These are phyloP conservation scores for Beta lomatogona DNA, from an alignment of 179 eudicot genomes.

Conservation along the genomic window DNA sequence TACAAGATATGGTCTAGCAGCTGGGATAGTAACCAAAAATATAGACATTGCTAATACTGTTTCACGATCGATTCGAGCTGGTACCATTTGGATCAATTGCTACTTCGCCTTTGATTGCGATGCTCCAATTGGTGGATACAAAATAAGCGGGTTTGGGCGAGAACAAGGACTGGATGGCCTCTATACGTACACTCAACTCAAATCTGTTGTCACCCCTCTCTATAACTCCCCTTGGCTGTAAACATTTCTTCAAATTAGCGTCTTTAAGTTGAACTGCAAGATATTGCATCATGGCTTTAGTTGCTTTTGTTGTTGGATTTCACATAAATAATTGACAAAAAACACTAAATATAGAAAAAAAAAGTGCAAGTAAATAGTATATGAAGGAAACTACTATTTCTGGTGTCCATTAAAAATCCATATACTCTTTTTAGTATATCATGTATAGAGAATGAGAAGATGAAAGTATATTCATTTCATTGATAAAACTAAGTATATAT, in stretches of 20 bases:
- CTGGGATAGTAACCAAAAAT: constrained; percentile 71
- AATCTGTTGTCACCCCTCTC: constrained; percentile 73
- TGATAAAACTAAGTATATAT: too few species aligned
- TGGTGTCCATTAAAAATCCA: too few species aligned
- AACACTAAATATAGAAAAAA: too few species aligned
- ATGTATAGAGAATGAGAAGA: too few species aligned
- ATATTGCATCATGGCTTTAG: too few species aligned
- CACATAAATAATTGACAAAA: too few species aligned
- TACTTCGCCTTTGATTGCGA: constrained; percentile 71
- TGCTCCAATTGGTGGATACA: constrained; percentile 76
- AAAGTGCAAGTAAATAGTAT: too few species aligned
- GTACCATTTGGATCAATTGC: constrained; percentile 76
- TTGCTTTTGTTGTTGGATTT: too few species aligned
- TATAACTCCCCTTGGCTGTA: constrained; percentile 80
- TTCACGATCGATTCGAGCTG: constrained; percentile 74
- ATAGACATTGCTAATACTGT: constrained; percentile 77
- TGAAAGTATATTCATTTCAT: too few species aligned
- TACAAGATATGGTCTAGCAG: constrained; percentile 72
- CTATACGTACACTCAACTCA: constrained; percentile 64
- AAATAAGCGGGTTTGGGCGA: constrained; percentile 80
- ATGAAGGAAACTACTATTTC: too few species aligned
- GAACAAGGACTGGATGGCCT: constrained; percentile 64
- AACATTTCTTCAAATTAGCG: background rate
- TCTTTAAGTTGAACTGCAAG: too few species aligned
- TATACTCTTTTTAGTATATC: too few species aligned